Evolutionary conservation across 2,329 filamentous ascomycete genomes (phyloP), one percentile per base, ranked within the genome.

Genomic region (Penicillium sp.): DNA sequence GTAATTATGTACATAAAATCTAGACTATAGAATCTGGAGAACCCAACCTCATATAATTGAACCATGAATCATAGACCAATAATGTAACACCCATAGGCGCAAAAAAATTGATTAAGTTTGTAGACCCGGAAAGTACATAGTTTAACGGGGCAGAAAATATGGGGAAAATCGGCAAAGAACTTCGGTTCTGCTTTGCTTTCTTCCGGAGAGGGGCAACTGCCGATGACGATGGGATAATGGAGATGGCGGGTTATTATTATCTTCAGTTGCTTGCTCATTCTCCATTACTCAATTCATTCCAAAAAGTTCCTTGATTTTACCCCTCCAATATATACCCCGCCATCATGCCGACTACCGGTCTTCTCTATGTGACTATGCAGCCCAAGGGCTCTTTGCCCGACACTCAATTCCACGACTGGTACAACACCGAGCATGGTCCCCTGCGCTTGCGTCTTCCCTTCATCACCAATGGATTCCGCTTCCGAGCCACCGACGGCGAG

Each of bases 401-500:
- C 48, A 80, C 84, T 60, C 86, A 90, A 68, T 96, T 96, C 76
- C 89, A 96, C 75, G 90, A 96, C 72, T 93, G 90, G 90, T 96
- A 96, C 80, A 93, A 96, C 79, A 95, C 92, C 74, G 91, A 96
- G 78, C 91, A 96, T 77, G 91, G 91, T 53, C 91, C 91, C 19
- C 85, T 87, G 16, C 88, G 91, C 48, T 83, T 96, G 7, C 88
- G 90, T 48, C 78, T 96, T 14, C 85, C 90, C 4, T 86, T 89
- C 66, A 86, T 93, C 70, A 72, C 77, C 64, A 95, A 91, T 72
- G 91, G 91, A 57, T 87, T 95, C 65, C 88, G 91, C 44, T 96
- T 92, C 76, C 83, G 81, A 26, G 88, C 90, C 9, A 83, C 78
- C 16, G 90, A 93, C 71, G 71, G 60, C 66, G 73, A 79, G 52